These are phyloP conservation scores for Choanephora cucurbitarum DNA, from an alignment of 371 early-diverging fungal species.

Conservation along the genomic window DNA sequence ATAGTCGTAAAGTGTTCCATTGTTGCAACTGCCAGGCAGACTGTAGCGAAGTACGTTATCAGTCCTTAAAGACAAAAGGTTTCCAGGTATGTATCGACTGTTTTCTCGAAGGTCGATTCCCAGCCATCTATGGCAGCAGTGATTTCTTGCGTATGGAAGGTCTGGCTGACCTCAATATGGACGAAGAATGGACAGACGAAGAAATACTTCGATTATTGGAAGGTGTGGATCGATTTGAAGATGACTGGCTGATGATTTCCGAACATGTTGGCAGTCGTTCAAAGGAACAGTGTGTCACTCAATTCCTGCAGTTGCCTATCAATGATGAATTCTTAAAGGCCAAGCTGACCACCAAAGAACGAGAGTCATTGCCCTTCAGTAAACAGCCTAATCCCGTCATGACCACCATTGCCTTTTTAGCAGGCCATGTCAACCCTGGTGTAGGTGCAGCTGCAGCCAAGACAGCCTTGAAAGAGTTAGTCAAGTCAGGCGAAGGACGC, in stretches of 20 bases:
- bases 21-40: slow-evolving; percentile 38
- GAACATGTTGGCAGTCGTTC: slow-evolving; percentile 93
- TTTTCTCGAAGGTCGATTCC: slow-evolving; percentile 46
- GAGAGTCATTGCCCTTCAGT: slow-evolving; percentile 43
- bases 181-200: slow-evolving; percentile 86
- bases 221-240: slow-evolving; percentile 94
- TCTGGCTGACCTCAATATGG: slow-evolving; percentile 22
- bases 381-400: slow-evolving; percentile 46
- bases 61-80: slow-evolving; percentile 35
- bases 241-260: slow-evolving; percentile 97
- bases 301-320: slow-evolving; percentile 95
- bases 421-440: slow-evolving; percentile 50
- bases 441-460: slow-evolving; percentile 52
- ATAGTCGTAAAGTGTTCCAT: slow-evolving; percentile 26
- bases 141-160: slow-evolving; percentile 47
- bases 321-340: slow-evolving; percentile 53
- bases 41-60: slow-evolving; percentile 45
- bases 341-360: slow-evolving; percentile 26
- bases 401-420: slow-evolving; percentile 46
- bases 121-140: slow-evolving; percentile 35
- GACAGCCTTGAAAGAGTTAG: slow-evolving; percentile 34
- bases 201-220: slow-evolving; percentile 94
- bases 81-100: slow-evolving; percentile 42
- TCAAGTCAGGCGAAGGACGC: slow-evolving; percentile 23
- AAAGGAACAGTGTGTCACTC: slow-evolving; percentile 93